Conservation (phyloP, 139 green algal species). For the Volvox reticuliferus region DNA sequence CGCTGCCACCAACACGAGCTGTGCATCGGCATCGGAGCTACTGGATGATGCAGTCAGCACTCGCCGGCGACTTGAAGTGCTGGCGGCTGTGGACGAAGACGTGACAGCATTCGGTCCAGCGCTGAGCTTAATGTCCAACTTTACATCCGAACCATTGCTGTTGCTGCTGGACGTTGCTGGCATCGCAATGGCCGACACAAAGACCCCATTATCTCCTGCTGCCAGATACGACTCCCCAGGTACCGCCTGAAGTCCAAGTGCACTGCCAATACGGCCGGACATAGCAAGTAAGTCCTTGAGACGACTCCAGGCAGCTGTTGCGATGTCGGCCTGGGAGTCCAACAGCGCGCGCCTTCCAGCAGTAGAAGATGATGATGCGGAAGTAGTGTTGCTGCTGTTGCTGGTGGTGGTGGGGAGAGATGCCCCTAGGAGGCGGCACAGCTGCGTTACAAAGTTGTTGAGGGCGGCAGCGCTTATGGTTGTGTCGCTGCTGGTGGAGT, state of each 20-base stretch:
- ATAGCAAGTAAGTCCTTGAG: not conserved
- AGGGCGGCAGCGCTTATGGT: not conserved
- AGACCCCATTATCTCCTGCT: not conserved
- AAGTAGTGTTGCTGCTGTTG: not conserved
- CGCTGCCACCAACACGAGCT: not conserved
- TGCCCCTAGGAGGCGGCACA: constrained; percentile 7
- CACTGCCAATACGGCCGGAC: not conserved
- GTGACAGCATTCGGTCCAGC: not conserved
- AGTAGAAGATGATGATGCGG: not conserved
- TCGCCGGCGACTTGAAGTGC: not conserved
- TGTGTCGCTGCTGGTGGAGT: not conserved
- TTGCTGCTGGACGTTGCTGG: not conserved
- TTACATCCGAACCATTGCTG: not conserved
- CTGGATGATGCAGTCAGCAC: not conserved
- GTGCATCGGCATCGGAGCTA: not conserved
- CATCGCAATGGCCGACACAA: not conserved
- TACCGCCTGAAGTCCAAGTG: not conserved
- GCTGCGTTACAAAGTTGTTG: constrained; percentile 13
- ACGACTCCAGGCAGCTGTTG: not conserved
- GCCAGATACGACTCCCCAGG: not conserved
- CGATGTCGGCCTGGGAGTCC: too few relatives aligned
- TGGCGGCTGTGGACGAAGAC: not conserved
- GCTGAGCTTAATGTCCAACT: not conserved
- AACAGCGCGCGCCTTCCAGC: not conserved
- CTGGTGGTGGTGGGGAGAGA: not conserved